Base-by-base conservation (phyloP, 75 land plant species). In the Picea sitchensis region DNA sequence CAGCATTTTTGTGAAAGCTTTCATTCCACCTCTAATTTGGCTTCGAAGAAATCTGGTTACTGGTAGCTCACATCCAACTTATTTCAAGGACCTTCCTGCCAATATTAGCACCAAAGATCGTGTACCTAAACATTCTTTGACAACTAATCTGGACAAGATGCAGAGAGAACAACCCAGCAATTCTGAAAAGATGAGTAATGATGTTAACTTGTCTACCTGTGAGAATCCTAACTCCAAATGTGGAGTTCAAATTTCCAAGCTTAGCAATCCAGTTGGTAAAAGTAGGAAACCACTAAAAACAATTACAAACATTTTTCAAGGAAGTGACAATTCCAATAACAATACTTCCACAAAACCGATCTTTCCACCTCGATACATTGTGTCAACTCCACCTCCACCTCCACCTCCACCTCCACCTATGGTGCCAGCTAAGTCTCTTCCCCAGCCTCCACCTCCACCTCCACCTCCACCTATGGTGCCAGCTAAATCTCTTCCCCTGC, bases 401-500 rank as follows among this genome's bases (percentile, higher is more conserved):
- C 47, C 77, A 13, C 20, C 4, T 8, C 14, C 75, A 26, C 26
- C 26, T 26, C 21, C 13, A 36, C 3, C 38, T 0, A 36, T 36
- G 1, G 38, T 36, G 38, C 3, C 38, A 36, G 3, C 26, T 26
- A 26, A 26, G 30, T n/a, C 61, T 30, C 58, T 31, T 20, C 31
- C 58, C 14, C 75, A 58, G 64, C 76, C 80, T 58, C 79, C 74
- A 36, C 71, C 79, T 26, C 59, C 44, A 18, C 61, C 75, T 36
- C 74, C 86, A 41, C 79, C 86, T 32, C 88, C 88, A 59, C 86
- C 82, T 15, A 58, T 84, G 38, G 38, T 56, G 20, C 62, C 54
- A 69, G 44, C 13, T 34, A 65, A 59, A 44, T 4, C 81, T 14
- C 57, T 76, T 20, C 69, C 84, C 41, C 78, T 82, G 64, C 83